phyloP scores from a whole-genome alignment of 345 rosid genomes.

The Noccaea bulbosa region DNA sequence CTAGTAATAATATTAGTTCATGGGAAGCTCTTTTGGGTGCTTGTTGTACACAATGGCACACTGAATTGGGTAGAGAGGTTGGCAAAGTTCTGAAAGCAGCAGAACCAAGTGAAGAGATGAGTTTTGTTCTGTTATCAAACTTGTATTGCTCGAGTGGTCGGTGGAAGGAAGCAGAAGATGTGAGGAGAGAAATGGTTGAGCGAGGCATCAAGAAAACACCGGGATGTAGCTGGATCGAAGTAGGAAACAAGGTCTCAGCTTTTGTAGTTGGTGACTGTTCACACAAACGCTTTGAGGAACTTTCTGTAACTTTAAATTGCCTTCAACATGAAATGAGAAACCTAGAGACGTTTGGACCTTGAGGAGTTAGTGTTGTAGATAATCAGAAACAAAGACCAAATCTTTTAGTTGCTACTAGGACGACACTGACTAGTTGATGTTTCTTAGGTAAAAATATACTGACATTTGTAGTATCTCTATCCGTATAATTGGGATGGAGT shows the following conservation, averaged over 20 bases:
- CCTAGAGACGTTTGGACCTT: slow-evolving; percentile 21
- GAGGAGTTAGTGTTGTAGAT: slow-evolving; percentile 19
- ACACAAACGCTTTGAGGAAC: slow-evolving; percentile 44
- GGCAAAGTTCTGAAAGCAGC: slow-evolving; percentile 47
- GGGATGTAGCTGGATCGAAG: slow-evolving; percentile 87
- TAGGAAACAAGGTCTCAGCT: slow-evolving; percentile 51
- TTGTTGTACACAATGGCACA: slow-evolving; percentile 53
- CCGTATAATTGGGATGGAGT: background rate
- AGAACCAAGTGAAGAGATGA: slow-evolving; percentile 58
- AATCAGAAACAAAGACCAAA: background rate
- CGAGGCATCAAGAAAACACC: slow-evolving; percentile 70
- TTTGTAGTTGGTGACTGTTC: slow-evolving; percentile 59
- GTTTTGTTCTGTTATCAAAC: slow-evolving; percentile 70
- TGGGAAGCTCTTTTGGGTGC: slow-evolving; percentile 70
- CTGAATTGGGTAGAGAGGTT: slow-evolving; percentile 50
- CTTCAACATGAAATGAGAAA: slow-evolving; percentile 60
- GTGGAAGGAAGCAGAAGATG: slow-evolving; percentile 79
- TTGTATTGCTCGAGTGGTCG: slow-evolving; percentile 62
- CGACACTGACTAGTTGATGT: background rate
- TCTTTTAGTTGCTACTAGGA: slow-evolving; percentile 1
- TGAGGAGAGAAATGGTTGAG: slow-evolving; percentile 64
- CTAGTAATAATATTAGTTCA: slow-evolving; percentile 26
- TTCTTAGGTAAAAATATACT: slow-evolving; percentile 10
- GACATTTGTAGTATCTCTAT: background rate
- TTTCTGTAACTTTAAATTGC: slow-evolving; percentile 41